Conservation (phyloP, 768 basidiomycete genomes). For the Auriscalpium microsporum region DNA sequence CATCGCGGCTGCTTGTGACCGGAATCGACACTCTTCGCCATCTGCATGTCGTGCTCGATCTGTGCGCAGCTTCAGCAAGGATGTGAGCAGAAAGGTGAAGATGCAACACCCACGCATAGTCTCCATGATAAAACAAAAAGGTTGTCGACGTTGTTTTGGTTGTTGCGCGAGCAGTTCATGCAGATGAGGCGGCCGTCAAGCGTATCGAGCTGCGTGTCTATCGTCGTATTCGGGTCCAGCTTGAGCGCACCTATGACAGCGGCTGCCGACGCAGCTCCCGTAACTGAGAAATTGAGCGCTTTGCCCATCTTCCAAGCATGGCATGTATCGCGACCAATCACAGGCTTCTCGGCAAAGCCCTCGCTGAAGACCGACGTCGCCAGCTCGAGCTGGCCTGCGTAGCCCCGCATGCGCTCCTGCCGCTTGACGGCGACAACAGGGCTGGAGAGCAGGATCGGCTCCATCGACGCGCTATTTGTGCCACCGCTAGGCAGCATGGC, state of each 20-base stretch:
- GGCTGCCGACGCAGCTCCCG: conserved; percentile 2
- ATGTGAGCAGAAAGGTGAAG: background rate
- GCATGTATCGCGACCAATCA: conserved; percentile 10
- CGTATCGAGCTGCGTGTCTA: background rate
- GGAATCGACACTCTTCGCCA: background rate
- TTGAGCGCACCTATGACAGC: background rate
- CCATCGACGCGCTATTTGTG: background rate
- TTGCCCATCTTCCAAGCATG: conserved; percentile 6
- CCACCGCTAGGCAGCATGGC: background rate
- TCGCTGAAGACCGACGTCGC: conserved; percentile 8
- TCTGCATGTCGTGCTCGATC: background rate
- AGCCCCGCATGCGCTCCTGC: background rate
- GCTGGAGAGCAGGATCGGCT: conserved; percentile 1
- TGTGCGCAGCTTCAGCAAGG: background rate
- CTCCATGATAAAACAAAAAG: background rate
- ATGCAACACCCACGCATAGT: conserved; percentile 3
- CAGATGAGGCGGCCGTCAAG: conserved; percentile 1
- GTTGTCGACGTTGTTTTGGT: background rate
- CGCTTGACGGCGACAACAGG: conserved; percentile 1
- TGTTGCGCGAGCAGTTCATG: background rate
- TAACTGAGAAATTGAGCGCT: background rate
- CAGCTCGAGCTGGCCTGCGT: conserved; percentile 8
- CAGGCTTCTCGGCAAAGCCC: background rate
- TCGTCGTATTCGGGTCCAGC: background rate
- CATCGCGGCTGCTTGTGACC: background rate